Conservation (phyloP, 225 moss, liverwort and hornwort genomes). For the Thuidium tamariscinum region DNA sequence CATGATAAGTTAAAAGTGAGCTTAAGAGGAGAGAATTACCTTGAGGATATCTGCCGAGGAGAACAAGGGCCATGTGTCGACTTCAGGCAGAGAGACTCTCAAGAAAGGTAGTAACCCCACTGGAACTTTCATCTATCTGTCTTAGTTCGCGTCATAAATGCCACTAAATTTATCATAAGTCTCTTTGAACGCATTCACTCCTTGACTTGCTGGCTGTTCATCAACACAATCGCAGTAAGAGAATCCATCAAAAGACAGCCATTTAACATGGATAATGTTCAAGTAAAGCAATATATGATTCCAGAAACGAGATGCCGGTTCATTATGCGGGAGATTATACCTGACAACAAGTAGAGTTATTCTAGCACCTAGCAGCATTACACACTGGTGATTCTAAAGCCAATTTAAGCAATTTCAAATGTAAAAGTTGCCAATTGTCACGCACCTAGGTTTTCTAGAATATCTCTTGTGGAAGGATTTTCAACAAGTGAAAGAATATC, state of each 20-base stretch:
- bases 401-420: background rate
- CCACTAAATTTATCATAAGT: constrained; percentile 11
- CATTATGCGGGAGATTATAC: background rate
- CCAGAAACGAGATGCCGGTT: background rate
- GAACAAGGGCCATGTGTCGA: background rate
- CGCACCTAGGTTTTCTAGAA: background rate
- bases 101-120: constrained; percentile 11
- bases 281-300: background rate
- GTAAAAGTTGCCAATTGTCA: background rate
- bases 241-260: background rate
- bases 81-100: constrained; percentile 18
- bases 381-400: background rate
- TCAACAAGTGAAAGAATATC: background rate
- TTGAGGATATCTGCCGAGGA: constrained; percentile 1
- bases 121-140: constrained; percentile 17
- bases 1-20: background rate
- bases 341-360: background rate
- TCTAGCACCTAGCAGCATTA: background rate
- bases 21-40: constrained; percentile 2
- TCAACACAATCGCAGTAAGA: background rate
- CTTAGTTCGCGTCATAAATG: background rate
- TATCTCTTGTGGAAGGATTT: background rate
- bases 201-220: constrained; percentile 4
- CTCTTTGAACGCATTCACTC: constrained; percentile 4
- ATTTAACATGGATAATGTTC: background rate